Evolutionary conservation across 1,284 basidiomycete genomes (phyloP).

Genomic region (Apiotrichum akiyoshidainum): DNA sequence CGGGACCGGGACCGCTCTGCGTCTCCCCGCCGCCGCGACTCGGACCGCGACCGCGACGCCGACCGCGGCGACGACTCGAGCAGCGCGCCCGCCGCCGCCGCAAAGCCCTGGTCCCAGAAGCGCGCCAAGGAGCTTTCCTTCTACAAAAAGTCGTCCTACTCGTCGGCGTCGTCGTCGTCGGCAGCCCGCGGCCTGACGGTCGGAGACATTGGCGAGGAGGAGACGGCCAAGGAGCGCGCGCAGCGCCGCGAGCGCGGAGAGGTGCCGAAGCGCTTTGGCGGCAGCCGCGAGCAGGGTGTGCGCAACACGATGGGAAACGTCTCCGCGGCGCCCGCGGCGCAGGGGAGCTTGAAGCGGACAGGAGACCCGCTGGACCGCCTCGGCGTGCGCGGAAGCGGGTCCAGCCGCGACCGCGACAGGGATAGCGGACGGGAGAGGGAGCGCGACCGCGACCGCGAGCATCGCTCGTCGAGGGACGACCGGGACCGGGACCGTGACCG

Average conservation of each 20-base stretch:
- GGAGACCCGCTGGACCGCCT: constrained; percentile 42
- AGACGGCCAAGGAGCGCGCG: constrained; percentile 39
- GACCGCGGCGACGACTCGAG: constrained; percentile 5
- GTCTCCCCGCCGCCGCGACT: constrained; percentile 1
- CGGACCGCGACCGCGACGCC: constrained; percentile 6
- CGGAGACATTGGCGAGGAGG: constrained; percentile 19
- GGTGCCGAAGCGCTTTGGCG: constrained; percentile 44
- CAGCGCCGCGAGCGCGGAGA: constrained; percentile 40
- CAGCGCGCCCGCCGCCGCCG: neutral
- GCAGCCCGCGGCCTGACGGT: constrained; percentile 11
- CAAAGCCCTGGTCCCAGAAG: constrained; percentile 20
- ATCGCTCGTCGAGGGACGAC: neutral
- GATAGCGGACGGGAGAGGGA: constrained; percentile 13
- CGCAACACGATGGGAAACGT: constrained; percentile 45
- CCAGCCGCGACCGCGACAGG: constrained; percentile 6
- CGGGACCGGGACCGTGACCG: constrained; percentile 17
- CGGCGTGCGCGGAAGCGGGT: constrained; percentile 21
- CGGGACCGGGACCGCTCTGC: constrained; percentile 10
- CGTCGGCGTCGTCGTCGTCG: neutral
- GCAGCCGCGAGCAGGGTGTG: constrained; percentile 45
- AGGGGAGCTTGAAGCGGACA: constrained; percentile 34
- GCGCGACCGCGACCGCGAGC: neutral
- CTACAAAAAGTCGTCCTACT: constrained; percentile 46
- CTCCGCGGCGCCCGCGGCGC: constrained; percentile 14
- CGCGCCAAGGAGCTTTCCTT: constrained; percentile 49